Evolutionary conservation across 2,329 filamentous ascomycete species (phyloP), one percentile per base, ranked within the genome.

Genomic region (Botryotinia globosa): DNA sequence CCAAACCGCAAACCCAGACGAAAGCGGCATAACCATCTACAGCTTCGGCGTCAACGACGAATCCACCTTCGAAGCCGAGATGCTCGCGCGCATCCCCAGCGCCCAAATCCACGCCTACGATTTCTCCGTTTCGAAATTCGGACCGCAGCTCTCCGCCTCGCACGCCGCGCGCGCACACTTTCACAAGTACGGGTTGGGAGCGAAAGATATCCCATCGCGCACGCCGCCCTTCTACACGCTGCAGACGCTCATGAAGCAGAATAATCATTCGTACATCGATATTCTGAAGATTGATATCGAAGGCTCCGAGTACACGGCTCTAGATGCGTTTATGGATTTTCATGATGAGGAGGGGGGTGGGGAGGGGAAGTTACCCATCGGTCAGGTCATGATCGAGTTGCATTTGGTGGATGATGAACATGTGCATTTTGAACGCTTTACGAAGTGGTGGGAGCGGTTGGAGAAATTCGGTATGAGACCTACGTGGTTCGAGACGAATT

Each of bases 271-370:
- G 6, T 83, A 82, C 72, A 80, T 83, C 68, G 82, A 84, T 74
- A 80, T 84, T 32, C 71, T 83, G 54, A 83, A 83, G 76, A 83
- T 83, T 73, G 82, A 84, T 74, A 81, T 83, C 61, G 82, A 83
- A 69, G 80, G 80, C 6, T 74, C 76, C 20, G 82, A 83, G 73
- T 83, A 81, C 71, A 77, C 77, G 48, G 75, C 81, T 16, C 73
- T 82, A 68, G 75, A 77, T 62, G 51, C 72, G 1, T 79, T 79
- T 63, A 78, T 78, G 77, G 76, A 78, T 74, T 69, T 62, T 9
- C 74, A 71, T 72, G 74, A 78, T 6, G 29, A 44, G 14, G 73
- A 54, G 12, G 74, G 73, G 3, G 74, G 77, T 6, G 29, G 39
- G 14, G 73, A 54, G 12, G 74, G 73, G 3, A 64, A 59, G 9